phyloP scores from a whole-genome alignment of 2,329 filamentous ascomycete genomes.

The Clarireedia hainanense region DNA sequence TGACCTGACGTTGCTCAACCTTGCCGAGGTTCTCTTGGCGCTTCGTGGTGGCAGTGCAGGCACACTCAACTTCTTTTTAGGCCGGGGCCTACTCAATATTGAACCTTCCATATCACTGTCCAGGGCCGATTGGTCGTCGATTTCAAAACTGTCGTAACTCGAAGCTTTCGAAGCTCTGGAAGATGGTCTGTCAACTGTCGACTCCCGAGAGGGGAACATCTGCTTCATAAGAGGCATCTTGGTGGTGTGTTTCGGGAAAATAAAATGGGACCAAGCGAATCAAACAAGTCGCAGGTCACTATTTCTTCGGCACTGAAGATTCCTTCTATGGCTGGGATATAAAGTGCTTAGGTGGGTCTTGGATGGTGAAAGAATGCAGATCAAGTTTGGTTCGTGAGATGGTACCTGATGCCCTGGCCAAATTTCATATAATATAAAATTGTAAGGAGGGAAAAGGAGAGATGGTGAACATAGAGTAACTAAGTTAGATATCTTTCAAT shows the following conservation, averaged over 20 bases:
- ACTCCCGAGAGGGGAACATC: slow-evolving; percentile 16
- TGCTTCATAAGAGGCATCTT: slow-evolving; percentile 24
- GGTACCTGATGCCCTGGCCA: slow-evolving; percentile 3
- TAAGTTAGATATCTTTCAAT: neutral
- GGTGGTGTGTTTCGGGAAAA: neutral
- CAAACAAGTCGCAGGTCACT: neutral
- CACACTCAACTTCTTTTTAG: slow-evolving; percentile 17
- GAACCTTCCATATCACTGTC: slow-evolving; percentile 27
- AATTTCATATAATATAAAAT: slow-evolving; percentile 7
- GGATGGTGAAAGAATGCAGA: neutral
- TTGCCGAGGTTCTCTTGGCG: slow-evolving; percentile 20
- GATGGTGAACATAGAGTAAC: neutral
- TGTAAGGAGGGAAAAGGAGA: slow-evolving; percentile 8
- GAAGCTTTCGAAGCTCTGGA: slow-evolving; percentile 9
- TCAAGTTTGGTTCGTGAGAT: slow-evolving; percentile 1
- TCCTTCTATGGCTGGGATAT: slow-evolving; percentile 6
- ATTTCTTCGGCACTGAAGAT: slow-evolving; percentile 4
- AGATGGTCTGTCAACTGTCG: slow-evolving; percentile 5
- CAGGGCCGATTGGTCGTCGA: slow-evolving; percentile 17
- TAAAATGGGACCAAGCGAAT: slow-evolving; percentile 2
- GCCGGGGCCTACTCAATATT: slow-evolving; percentile 16
- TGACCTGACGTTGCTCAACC: slow-evolving; percentile 22
- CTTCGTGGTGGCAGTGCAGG: slow-evolving; percentile 22
- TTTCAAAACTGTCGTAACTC: slow-evolving; percentile 20
- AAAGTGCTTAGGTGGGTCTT: slow-evolving; percentile 5